Evolutionary conservation across 768 basidiomycete genomes (phyloP), one percentile per base, ranked within the genome.

Genomic region (Dentipellis fragilis): DNA sequence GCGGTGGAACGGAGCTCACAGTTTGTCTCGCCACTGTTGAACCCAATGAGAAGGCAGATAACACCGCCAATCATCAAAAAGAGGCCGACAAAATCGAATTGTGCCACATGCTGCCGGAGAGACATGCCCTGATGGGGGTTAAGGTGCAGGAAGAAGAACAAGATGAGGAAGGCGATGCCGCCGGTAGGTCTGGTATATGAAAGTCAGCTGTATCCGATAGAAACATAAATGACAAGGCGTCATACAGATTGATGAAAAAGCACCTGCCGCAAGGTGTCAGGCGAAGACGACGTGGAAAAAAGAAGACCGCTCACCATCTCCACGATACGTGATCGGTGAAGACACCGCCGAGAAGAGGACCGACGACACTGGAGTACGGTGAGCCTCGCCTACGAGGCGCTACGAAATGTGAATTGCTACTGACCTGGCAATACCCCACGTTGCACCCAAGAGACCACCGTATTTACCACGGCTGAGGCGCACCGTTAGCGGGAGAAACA

Each of bases 311-410:
- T 42, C 59, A 81, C 89, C 89, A 91, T 71, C 89, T 70, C 89
- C 89, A 92, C 1, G 81, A 75, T 16, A 83, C 82, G 64, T 87
- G 83, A 63, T 89, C 81, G 0, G 87, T 80, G 56, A 91, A 80
- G 11, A 69, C 87, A 56, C 90, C 91, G 56, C 91, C 91, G 12
- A 93, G 68, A 11, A 96, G 73, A 2, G 92, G 92, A 0, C 91
- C 88, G 11, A 87, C 59, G 17, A 87, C 81, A 57, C 84, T 81
- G 12, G 49, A 52, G 23, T 21, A 3, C 29, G 21, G 14, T 34
- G 53, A 53, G 11, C 49, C 58, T 42, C 14, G n/a, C 6, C 10
- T 40, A 10, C 21, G 7, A 5, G 38, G 14, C 14, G 16, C 14
- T 21, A 45, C 49, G 14, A 19, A 10, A 50, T 16, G 14, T 16